Base-by-base conservation (phyloP, 1,284 basidiomycete species). In the Inonotus obliquus region DNA sequence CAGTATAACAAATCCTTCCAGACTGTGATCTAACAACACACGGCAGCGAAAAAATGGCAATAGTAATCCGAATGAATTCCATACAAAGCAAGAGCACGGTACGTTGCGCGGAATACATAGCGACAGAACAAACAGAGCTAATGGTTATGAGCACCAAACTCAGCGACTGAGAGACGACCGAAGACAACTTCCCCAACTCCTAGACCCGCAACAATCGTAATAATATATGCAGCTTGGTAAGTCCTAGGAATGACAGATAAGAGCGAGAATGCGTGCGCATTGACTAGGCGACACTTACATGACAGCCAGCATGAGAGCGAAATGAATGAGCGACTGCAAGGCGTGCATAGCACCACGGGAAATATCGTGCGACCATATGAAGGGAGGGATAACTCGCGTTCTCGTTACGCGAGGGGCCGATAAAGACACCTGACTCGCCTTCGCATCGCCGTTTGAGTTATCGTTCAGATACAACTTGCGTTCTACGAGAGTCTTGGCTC, bases 181-280 rank as follows among this genome's bases (percentile, higher is more conserved):
- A 89, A 89, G 44, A 86, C 57, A 14, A 83, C 72, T 72, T 91
- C 89, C 37, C 89, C 89, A 39, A 85, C 69, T 17, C 81, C 85
- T 38, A 87, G 71, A 7, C 87, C 88, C 2, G 79, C 61, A 19
- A 90, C 68, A 61, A 90, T 82, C 23, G 85, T 78, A 19, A 90
- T 81, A 57, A 91, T 76, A 67, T 81, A 91, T 7, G 81, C 83
- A 17, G 79, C 86, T 65, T 91, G 84, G 71, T 86, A 90, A 4
- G 88, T 87, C 89, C 89, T 91, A 64, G 54, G 25, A 25, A 37
- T n/a, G 29, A 52, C 25, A 29, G 10, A 52, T 14, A 27, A 53
- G 54, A 60, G 51, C 29, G 23, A 38, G 57, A 53, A 25, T 48
- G 32, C 25, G 37, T 51, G 41, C 29, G 48, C 37, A 25, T 54